Evolutionary conservation across 306 rosid species (phyloP).

Genomic region (Medicago lupulina): DNA sequence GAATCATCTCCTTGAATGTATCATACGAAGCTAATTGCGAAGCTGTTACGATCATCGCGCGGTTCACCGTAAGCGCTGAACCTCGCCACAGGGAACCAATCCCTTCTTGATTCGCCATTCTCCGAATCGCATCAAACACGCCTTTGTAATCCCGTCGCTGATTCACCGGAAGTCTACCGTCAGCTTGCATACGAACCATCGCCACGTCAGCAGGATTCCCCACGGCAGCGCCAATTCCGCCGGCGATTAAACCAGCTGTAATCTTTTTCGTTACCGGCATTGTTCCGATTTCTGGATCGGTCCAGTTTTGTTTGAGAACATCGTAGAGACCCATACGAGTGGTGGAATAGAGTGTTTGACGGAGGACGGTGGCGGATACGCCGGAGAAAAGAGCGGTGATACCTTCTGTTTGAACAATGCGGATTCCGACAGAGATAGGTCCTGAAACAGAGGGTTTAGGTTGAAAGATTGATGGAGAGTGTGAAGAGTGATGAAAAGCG

Average conservation of each 20-base stretch:
- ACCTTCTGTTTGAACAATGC: conserved; percentile 61
- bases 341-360: conserved; percentile 80
- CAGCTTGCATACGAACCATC: conserved; percentile 95
- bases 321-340: conserved; percentile 90
- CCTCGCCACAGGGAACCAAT: conserved; percentile 87
- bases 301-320: conserved; percentile 67
- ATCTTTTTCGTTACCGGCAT: conserved; percentile 58
- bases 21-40: conserved; percentile 89
- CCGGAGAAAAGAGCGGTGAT: conserved; percentile 69
- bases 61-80: conserved; percentile 84
- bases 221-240: conserved; percentile 78
- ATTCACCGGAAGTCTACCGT: conserved; percentile 69
- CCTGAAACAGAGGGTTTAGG: conserved; percentile 39
- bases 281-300: conserved; percentile 56
- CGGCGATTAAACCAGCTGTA: conserved; percentile 68
- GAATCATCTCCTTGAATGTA: conserved; percentile 68
- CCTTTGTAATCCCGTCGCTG: conserved; percentile 76
- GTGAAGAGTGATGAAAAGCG: conserved; percentile 41
- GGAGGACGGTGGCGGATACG: conserved; percentile 82
- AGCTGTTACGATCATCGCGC: conserved; percentile 94
- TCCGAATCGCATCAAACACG: conserved; percentile 68
- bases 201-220: conserved; percentile 94
- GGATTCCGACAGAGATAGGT: conserved; percentile 59
- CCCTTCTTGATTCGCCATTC: conserved; percentile 73
- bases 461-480: conserved; percentile 31